Percentiles rank a stretch among this genome's conserved stretches.
Conservation (phyloP, 495 filamentous ascomycete genomes). For the Trichoderma reesei region DNA sequence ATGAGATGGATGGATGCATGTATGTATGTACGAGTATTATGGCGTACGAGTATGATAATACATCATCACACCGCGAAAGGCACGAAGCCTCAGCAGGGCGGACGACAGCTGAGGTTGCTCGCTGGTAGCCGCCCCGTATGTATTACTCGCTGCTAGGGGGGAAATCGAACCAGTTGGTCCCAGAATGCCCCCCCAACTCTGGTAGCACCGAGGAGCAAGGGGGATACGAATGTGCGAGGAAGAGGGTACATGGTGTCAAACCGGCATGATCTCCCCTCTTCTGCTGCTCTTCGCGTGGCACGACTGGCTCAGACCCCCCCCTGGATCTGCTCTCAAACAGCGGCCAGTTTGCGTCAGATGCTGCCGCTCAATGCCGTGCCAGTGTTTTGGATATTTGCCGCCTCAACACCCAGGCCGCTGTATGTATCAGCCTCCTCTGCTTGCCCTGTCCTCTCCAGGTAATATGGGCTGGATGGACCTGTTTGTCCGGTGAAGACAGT, state of each 20-base stretch:
- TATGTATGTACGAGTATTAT: too few relatives aligned
- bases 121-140: conserved; percentile 1
- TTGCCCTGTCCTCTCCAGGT: too few relatives aligned
- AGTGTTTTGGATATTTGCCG: too few relatives aligned
- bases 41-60: background rate
- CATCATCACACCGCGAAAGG: background rate
- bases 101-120: background rate
- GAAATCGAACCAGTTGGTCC: background rate
- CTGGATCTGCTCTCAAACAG: background rate
- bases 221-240: background rate
- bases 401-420: too few relatives aligned
- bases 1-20: too few relatives aligned
- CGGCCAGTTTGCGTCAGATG: background rate
- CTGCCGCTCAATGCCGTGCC: too few relatives aligned
- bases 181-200: background rate
- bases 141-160: background rate
- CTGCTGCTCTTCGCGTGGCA: background rate
- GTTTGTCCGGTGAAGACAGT: background rate
- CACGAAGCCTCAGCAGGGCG: too few relatives aligned
- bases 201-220: background rate
- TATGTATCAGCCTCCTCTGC: too few relatives aligned
- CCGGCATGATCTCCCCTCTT: background rate
- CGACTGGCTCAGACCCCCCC: background rate
- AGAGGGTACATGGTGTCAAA: background rate
- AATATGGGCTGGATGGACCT: too few relatives aligned